Base-by-base conservation (phyloP, 177 flowering plant species). In the Viscum album region DNA sequence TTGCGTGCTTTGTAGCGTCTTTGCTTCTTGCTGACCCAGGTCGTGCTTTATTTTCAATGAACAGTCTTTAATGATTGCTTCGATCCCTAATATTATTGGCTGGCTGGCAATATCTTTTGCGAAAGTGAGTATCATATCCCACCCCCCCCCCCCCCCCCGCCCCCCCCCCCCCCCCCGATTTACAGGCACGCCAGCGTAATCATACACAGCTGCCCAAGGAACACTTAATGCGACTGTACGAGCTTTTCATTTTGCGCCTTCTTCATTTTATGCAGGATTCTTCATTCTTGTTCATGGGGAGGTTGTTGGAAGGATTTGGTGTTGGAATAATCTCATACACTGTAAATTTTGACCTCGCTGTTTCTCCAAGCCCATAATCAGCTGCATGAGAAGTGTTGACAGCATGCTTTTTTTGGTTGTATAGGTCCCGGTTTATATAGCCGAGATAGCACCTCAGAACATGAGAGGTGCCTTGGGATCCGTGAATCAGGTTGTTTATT, bases 351-450 rank as follows among this genome's bases (percentile, higher is more conserved):
- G 2, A 32, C 47, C 29, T 28, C 1, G 35, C 15, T 64, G 41
- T 37, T 26, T 71, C 15, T 59, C 31, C 62, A 33, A 8, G 19
- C 32, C 31, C 39, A 23, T 15, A 28, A 32, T 68, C 67, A 6
- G 36, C 24, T 66, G 41, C 29, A 21, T 23, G n/a, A 35, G 61
- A 64, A 62, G 24, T 31, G 8, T 34, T 34, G 28, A 62, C 32
- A 34, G 36, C n/a, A 33, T 29, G 52, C 24, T 28, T 30, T 39
- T 62, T 36, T 71, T 71, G 47, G 30, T 54, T 73, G 35, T 66
- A n/a, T n/a, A 90, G 97, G 97, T 91, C 58, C 96, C 97, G 52
- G 90, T 91, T 12, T 91, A 91, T 79, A 91, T 91, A 75, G 96
- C 97, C 62, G 97, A 91, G 79, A 89, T 91, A 79, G 75, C 97